These are phyloP conservation scores for Drosera spatulata DNA, from an alignment of 179 eudicot species.

Conservation along the genomic window DNA sequence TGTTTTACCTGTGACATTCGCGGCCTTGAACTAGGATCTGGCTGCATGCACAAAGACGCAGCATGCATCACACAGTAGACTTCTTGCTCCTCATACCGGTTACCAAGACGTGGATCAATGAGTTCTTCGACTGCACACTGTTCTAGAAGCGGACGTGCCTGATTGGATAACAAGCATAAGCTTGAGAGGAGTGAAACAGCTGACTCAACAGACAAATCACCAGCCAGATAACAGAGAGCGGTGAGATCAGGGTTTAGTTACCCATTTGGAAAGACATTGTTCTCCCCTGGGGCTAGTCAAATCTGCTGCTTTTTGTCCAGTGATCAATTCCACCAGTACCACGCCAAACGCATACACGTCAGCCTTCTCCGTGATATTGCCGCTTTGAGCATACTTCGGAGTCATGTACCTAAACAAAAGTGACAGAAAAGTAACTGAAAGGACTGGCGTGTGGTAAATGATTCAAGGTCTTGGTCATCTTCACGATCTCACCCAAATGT, in stretches of 20 bases:
- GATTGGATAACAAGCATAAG: neutral
- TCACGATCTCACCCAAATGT: constrained; percentile 58
- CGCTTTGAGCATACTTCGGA: constrained; percentile 86
- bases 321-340: constrained; percentile 65
- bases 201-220: no score
- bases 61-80: constrained; percentile 73
- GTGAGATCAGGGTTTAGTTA: no score
- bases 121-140: constrained; percentile 61
- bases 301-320: constrained; percentile 77
- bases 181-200: no score
- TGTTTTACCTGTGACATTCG: constrained; percentile 87
- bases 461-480: neutral
- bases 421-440: no score
- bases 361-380: constrained; percentile 78
- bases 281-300: constrained; percentile 71
- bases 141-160: constrained; percentile 84
- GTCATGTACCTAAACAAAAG: constrained; percentile 53
- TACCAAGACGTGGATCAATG: constrained; percentile 62
- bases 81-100: constrained; percentile 54
- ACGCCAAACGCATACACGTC: constrained; percentile 85
- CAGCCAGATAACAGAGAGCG: no score
- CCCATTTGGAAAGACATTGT: constrained; percentile 90
- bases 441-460: no score
- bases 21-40: constrained; percentile 86
- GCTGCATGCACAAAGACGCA: constrained; percentile 80